Percentiles rank a stretch among this genome's conserved stretches.
Conservation (phyloP, 2,329 filamentous ascomycete genomes). For the Orbilia oligospora region DNA sequence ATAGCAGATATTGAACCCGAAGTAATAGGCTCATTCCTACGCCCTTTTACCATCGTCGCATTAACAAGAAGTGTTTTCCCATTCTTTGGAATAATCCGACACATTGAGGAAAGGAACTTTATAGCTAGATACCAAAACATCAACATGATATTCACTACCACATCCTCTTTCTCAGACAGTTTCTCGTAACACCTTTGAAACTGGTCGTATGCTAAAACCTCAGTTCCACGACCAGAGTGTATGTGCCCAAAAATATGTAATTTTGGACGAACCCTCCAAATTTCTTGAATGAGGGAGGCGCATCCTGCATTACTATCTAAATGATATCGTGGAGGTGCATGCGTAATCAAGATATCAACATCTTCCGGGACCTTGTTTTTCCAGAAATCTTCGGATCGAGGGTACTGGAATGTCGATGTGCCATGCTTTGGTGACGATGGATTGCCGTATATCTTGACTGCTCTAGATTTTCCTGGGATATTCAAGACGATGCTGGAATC, state of each 20-base stretch:
- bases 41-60: conserved; percentile 40
- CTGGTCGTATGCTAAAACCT: conserved; percentile 81
- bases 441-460: conserved; percentile 81
- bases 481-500: conserved; percentile 76
- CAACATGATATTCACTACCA: neutral
- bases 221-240: conserved; percentile 80
- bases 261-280: conserved; percentile 80
- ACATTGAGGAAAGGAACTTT: neutral
- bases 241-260: conserved; percentile 90
- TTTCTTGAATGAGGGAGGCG: conserved; percentile 77
- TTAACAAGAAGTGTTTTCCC: conserved; percentile 36
- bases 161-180: conserved; percentile 69
- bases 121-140: conserved; percentile 22
- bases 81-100: neutral
- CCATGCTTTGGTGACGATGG: conserved; percentile 84
- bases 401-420: conserved; percentile 79
- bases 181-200: conserved; percentile 80
- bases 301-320: conserved; percentile 80
- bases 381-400: conserved; percentile 78
- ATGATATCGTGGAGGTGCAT: conserved; percentile 82
- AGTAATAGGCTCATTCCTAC: conserved; percentile 26
- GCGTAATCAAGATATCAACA: conserved; percentile 84
- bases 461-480: conserved; percentile 71
- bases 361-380: conserved; percentile 77
- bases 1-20: neutral